Base-by-base conservation (phyloP, 164 flowering plant genomes). In the Annona squamosa region DNA sequence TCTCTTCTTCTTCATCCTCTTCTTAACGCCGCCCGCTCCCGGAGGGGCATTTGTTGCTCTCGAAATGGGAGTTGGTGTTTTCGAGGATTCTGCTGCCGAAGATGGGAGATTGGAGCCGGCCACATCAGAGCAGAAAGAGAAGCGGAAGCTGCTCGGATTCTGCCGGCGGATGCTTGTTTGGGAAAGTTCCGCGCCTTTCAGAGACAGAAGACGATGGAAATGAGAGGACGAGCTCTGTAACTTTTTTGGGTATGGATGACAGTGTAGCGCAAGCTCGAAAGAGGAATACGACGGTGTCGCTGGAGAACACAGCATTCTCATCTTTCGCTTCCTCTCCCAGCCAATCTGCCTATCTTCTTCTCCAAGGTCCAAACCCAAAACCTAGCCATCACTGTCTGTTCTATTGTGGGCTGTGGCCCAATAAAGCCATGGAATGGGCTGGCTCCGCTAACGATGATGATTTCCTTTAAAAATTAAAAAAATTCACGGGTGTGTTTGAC, bases 1-100 rank as follows among this genome's bases (percentile, higher is more conserved):
- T 81, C 94, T 84, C 77, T 81, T 85, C 81, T 88, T 83, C 81
- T 81, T 87, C 86, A 70, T 80, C 81, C 88, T 83, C 81, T 81
- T 87, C 86, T 72, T 80, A n/a, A 73, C 74, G 81, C 67, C 59
- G 86, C 87, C 12, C 81, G 76, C 46, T 17, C 46, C 10, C 41
- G 79, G 3, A 4, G 74, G 0, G 5, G 76, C 18, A 13, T 67
- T 17, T 52, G 59, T 52, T 16, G 59, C 9, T 52, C 9, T 52
- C 2, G 59, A 2, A 9, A 16, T 16, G 9, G 59, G 9, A 9
- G 7, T 16, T 52, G 59, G 9, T 52, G 76, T 41, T 16, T 46
- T 17, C 42, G 78, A 2, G 4, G 74, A 1, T 7, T 74, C 18
- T 12, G 70, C 5, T 48, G 61, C 48, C 6, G 73, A 61, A 71